Percentiles rank a stretch among this genome's conserved stretches.
These are phyloP conservation scores for Boletus subluridellus DNA, from an alignment of 1,284 basidiomycete species.

Conservation along the genomic window DNA sequence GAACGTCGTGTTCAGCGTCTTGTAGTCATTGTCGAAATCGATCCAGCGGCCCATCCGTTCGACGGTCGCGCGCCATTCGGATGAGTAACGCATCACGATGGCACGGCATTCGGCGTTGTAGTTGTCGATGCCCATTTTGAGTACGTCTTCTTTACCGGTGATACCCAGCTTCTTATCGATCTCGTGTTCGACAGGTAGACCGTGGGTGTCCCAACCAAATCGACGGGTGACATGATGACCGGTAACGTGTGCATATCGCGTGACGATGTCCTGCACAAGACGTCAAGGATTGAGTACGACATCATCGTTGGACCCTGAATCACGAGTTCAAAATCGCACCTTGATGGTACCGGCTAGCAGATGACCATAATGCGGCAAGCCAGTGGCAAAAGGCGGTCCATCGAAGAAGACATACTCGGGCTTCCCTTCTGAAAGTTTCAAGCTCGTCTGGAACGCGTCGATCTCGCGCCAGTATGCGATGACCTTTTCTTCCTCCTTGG, in stretches of 20 bases:
- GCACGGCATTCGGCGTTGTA: slow-evolving; percentile 97
- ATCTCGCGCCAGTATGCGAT: slow-evolving; percentile 93
- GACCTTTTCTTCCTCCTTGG: slow-evolving; percentile 91
- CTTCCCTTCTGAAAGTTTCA: slow-evolving; percentile 87
- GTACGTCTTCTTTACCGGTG: slow-evolving; percentile 90
- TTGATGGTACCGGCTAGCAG: slow-evolving; percentile 93
- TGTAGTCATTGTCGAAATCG: slow-evolving; percentile 99
- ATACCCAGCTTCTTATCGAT: slow-evolving; percentile 98
- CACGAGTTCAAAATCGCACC: slow-evolving; percentile 44
- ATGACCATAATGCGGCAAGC: slow-evolving; percentile 95
- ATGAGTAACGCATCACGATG: slow-evolving; percentile 97
- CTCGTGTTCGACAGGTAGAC: slow-evolving; percentile 98
- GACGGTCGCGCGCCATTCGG: slow-evolving; percentile 92
- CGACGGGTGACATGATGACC: slow-evolving; percentile 93
- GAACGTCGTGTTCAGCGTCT: slow-evolving; percentile 89
- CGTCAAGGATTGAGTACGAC: not conserved
- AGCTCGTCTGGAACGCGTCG: slow-evolving; percentile 93
- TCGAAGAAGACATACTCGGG: slow-evolving; percentile 96
- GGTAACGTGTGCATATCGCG: slow-evolving; percentile 90
- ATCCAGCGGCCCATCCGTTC: slow-evolving; percentile 99
- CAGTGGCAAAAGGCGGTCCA: slow-evolving; percentile 97
- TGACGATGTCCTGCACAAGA: slow-evolving; percentile 81
- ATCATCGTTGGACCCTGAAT: not conserved
- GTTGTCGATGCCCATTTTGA: slow-evolving; percentile 93
- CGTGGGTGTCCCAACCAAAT: slow-evolving; percentile 99